phyloP scores from a whole-genome alignment of 2,329 filamentous ascomycete species.

The Metarhizium album region DNA sequence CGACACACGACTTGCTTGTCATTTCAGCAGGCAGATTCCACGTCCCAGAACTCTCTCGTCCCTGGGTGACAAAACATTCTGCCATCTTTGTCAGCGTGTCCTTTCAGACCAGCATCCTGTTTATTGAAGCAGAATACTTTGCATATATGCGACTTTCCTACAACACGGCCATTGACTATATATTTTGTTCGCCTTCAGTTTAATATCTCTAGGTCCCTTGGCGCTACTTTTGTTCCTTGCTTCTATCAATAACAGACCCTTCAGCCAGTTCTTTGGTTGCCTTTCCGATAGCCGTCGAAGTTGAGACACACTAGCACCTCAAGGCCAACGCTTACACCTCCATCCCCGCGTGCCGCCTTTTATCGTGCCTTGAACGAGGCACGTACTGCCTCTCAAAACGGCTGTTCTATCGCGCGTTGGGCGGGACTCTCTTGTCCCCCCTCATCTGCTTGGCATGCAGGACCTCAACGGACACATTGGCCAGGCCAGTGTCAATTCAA shows the following conservation, averaged over 20 bases:
- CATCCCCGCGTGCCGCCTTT: neutral
- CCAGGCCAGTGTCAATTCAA: conserved; percentile 31
- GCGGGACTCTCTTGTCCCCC: conserved; percentile 79
- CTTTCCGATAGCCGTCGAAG: neutral
- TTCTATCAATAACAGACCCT: neutral
- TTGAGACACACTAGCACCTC: neutral
- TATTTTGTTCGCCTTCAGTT: conserved; percentile 11
- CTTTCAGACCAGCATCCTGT: conserved; percentile 3
- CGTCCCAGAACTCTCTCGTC: neutral
- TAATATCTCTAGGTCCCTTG: neutral
- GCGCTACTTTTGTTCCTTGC: neutral
- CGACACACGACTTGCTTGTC: conserved; percentile 3
- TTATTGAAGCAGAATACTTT: conserved; percentile 4
- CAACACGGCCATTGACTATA: conserved; percentile 7
- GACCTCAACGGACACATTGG: conserved; percentile 59
- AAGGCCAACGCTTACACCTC: neutral
- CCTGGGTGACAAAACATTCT: neutral
- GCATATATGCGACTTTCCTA: conserved; percentile 8
- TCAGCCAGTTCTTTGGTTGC: neutral
- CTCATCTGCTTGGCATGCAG: conserved; percentile 87
- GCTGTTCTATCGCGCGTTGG: conserved; percentile 66
- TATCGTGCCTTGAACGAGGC: conserved; percentile 38
- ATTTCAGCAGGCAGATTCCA: neutral
- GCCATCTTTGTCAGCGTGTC: neutral
- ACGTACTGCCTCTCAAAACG: conserved; percentile 62